These are phyloP conservation scores for Pterocarpus santalinus DNA, from an alignment of 306 rosid species.

Conservation along the genomic window DNA sequence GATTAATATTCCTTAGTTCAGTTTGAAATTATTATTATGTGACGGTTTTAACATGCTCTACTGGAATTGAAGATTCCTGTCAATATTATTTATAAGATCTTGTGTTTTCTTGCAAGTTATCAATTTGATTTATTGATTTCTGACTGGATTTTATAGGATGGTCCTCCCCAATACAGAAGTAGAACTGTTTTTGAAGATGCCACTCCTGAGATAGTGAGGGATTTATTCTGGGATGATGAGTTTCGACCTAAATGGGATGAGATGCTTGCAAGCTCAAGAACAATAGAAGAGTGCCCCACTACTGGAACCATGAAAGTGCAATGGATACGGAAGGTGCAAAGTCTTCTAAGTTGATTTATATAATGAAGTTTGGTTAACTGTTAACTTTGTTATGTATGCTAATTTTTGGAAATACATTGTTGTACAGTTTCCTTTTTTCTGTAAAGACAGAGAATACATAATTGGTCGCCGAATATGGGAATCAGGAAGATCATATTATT, in stretches of 20 bases:
- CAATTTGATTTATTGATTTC: not conserved
- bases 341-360: not conserved
- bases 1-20: not conserved
- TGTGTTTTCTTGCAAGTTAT: not conserved
- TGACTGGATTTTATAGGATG: conserved; percentile 52
- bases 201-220: conserved; percentile 71
- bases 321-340: conserved; percentile 66
- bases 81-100: not conserved
- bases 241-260: conserved; percentile 70
- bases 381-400: conserved; percentile 30
- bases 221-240: conserved; percentile 70
- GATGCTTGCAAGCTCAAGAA: conserved; percentile 58
- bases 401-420: conserved; percentile 44
- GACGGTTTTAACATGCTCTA: not conserved
- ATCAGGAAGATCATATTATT: conserved; percentile 69
- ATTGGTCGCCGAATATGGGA: conserved; percentile 78
- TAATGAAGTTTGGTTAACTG: not conserved
- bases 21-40: conserved; percentile 1
- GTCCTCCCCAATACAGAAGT: conserved; percentile 70
- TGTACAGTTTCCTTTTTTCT: conserved; percentile 75
- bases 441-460: conserved; percentile 75
- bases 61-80: not conserved
- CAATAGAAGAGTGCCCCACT: conserved; percentile 65
- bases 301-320: conserved; percentile 69
- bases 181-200: conserved; percentile 71